phyloP scores from a whole-genome alignment of 371 early-diverging fungal species.

The Capillidium rhysosporum region DNA sequence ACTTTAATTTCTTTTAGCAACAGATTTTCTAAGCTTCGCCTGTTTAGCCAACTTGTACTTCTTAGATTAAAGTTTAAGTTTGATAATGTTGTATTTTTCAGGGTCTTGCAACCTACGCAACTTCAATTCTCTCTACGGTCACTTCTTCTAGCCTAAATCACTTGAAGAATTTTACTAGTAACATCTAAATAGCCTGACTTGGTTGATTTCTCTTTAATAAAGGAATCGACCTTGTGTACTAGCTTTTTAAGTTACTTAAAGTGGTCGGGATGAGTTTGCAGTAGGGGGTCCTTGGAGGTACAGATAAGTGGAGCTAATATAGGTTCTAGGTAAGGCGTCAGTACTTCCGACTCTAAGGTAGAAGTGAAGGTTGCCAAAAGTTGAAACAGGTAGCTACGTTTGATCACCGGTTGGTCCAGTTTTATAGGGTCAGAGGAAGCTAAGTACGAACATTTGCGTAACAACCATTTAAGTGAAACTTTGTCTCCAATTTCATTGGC shows the following conservation, averaged over 20 bases:
- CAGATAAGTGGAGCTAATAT: conserved; percentile 66
- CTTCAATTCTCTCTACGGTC: no score
- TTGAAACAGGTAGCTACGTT: conserved; percentile 48
- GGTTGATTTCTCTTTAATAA: not conserved
- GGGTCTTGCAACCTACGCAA: no score
- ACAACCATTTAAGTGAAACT: conserved; percentile 30
- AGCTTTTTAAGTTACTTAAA: conserved; percentile 7
- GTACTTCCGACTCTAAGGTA: conserved; percentile 27
- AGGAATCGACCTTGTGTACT: not conserved
- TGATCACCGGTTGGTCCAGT: conserved; percentile 22
- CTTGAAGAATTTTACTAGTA: not conserved
- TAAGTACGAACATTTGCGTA: conserved; percentile 37
- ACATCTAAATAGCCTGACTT: not conserved
- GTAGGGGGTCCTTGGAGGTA: conserved; percentile 47
- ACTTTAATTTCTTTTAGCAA: no score
- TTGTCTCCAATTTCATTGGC: conserved; percentile 8
- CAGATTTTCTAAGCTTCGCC: no score
- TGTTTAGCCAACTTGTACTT: no score
- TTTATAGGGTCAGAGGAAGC: conserved; percentile 35
- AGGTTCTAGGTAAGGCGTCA: conserved; percentile 38
- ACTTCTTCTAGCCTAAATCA: no score
- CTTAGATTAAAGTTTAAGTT: no score
- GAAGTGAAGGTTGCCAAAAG: conserved; percentile 77
- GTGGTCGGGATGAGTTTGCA: conserved; percentile 35
- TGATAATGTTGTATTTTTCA: no score